A percentile compares a stretch with the other conserved stretches of the same genome.
These are phyloP conservation scores for Spergularia azorica DNA, from an alignment of 179 eudicot species.

Conservation along the genomic window DNA sequence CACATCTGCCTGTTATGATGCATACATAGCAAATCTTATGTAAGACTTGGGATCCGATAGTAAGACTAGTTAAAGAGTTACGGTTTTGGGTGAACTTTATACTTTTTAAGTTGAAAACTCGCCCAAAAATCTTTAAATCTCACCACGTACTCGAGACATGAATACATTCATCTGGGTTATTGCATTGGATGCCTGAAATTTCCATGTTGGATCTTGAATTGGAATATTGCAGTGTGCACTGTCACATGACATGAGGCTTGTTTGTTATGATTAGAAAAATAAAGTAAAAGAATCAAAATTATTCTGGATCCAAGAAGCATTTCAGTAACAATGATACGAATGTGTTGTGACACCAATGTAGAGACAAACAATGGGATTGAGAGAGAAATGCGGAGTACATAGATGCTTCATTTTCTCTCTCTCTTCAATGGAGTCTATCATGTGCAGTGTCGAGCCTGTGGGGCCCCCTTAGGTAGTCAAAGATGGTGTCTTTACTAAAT, in stretches of 20 bases:
- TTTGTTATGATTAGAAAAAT: background rate
- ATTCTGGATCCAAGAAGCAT: conserved; percentile 29
- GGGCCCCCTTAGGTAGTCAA: conserved; percentile 22
- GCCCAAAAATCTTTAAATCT: no score
- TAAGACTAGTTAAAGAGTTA: no score
- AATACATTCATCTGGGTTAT: conserved; percentile 1
- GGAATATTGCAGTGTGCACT: conserved; percentile 15
- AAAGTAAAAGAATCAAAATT: conserved; percentile 15
- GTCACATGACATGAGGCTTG: conserved; percentile 30
- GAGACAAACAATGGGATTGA: conserved; percentile 27
- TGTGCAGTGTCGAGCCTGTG: conserved; percentile 26
- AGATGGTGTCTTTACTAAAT: conserved; percentile 21
- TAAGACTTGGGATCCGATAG: background rate
- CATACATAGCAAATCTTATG: background rate
- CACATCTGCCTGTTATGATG: background rate
- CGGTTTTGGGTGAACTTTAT: no score
- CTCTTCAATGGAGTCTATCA: conserved; percentile 16
- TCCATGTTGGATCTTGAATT: conserved; percentile 3
- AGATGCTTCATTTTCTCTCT: conserved; percentile 18
- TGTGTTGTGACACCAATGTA: conserved; percentile 23
- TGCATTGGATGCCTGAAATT: conserved; percentile 29
- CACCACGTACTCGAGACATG: conserved; percentile 20
- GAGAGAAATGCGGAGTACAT: conserved; percentile 17
- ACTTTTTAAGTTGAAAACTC: no score
- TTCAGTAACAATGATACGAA: conserved; percentile 17